phyloP scores from a whole-genome alignment of 2,329 filamentous ascomycete species.

The Penicillium sp. region DNA sequence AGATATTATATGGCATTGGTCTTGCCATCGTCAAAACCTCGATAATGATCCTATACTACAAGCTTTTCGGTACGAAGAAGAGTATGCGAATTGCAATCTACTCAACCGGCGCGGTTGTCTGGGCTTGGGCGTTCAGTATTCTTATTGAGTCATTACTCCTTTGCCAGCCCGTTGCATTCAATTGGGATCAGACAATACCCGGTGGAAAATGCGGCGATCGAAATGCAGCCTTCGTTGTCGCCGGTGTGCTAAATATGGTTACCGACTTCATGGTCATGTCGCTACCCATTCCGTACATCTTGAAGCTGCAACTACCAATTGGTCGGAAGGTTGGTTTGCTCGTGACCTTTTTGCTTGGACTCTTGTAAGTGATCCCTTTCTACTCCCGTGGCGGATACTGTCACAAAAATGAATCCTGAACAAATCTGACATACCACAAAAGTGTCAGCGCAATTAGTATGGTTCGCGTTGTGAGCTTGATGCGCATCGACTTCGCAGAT shows the following conservation, averaged over 20 bases:
- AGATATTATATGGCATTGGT: background rate
- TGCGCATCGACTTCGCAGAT: constrained; percentile 16
- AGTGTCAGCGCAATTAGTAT: constrained; percentile 23
- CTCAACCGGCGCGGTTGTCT: constrained; percentile 6
- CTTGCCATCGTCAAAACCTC: constrained; percentile 5
- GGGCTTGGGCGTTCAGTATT: constrained; percentile 25
- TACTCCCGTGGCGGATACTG: too few relatives aligned
- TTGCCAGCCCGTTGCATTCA: constrained; percentile 9
- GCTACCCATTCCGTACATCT: constrained; percentile 24
- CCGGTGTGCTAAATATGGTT: constrained; percentile 21
- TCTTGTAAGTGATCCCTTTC: constrained; percentile 18
- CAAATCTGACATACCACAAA: background rate
- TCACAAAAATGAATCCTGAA: too few relatives aligned
- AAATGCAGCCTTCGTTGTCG: constrained; percentile 13
- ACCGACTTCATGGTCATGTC: constrained; percentile 24
- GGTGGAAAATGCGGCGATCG: constrained; percentile 15
- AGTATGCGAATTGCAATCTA: constrained; percentile 27
- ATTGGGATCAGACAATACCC: constrained; percentile 13
- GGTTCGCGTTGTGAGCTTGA: constrained; percentile 15
- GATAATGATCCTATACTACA: constrained; percentile 24
- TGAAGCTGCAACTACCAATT: constrained; percentile 19
- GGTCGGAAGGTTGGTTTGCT: constrained; percentile 19
- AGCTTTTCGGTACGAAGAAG: constrained; percentile 27
- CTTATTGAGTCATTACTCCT: constrained; percentile 25
- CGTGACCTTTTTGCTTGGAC: constrained; percentile 20